Evolutionary conservation across 1,139 yeast genomes (phyloP).

Genomic region (Tardiomyces digboiensis): DNA sequence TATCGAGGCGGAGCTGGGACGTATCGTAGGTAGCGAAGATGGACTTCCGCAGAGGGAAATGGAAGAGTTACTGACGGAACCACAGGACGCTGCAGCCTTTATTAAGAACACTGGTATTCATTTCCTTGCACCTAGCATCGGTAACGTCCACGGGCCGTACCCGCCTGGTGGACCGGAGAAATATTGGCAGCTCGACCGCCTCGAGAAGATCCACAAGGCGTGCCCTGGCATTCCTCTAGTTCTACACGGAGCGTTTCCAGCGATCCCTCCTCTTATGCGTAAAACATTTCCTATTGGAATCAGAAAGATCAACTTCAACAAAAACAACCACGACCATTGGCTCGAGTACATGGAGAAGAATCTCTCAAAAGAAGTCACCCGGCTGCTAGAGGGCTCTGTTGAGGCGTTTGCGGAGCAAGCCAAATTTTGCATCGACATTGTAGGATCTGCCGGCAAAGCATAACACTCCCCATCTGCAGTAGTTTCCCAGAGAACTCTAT

Average conservation of each 20-base stretch:
- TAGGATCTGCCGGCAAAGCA: constrained; percentile 13
- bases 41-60: constrained; percentile 20
- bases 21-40: constrained; percentile 22
- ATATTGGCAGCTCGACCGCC: constrained; percentile 17
- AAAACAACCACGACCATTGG: constrained; percentile 13
- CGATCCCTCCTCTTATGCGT: constrained; percentile 10
- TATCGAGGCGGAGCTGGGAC: constrained; percentile 23
- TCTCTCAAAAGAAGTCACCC: constrained; percentile 13
- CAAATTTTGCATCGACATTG: constrained; percentile 7
- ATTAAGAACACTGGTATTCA: constrained; percentile 18
- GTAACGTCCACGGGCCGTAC: constrained; percentile 21
- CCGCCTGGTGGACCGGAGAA: constrained; percentile 20
- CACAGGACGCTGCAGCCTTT: constrained; percentile 17
- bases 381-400: constrained; percentile 11
- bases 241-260: constrained; percentile 16
- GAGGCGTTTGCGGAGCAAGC: constrained; percentile 14
- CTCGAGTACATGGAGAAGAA: constrained; percentile 10
- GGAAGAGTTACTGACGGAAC: constrained; percentile 20
- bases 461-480: not conserved
- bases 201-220: constrained; percentile 11
- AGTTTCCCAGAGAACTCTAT: not conserved
- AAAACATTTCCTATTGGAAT: constrained; percentile 14
- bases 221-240: constrained; percentile 10
- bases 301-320: constrained; percentile 16
- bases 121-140: constrained; percentile 21